These are phyloP conservation scores for Podila epicladia DNA, from an alignment of 192 early-diverging fungal species.

Conservation along the genomic window DNA sequence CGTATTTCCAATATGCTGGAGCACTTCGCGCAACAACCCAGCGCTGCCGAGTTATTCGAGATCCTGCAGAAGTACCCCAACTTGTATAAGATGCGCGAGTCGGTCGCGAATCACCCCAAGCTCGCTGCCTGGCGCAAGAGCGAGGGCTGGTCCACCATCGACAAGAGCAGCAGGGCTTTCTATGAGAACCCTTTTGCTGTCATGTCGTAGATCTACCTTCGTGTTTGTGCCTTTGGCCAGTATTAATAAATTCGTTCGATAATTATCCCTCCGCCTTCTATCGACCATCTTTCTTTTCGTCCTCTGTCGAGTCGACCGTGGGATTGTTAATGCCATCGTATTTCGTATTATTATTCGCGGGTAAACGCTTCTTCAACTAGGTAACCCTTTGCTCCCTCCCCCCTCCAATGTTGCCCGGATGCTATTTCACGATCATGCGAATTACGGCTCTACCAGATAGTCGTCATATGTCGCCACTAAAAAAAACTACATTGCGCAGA, in stretches of 20 bases:
- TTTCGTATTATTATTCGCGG: too few species aligned
- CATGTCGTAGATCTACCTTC: background rate
- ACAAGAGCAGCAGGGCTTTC: background rate
- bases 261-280: background rate
- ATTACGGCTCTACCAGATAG: too few species aligned
- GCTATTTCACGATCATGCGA: too few species aligned
- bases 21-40: constrained; percentile 5
- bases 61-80: constrained; percentile 15
- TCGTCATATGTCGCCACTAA: too few species aligned
- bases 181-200: constrained; percentile 15
- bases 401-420: background rate
- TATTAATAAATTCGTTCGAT: background rate
- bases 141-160: background rate
- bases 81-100: constrained; percentile 16
- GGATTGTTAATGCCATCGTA: too few species aligned
- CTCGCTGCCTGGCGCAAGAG: constrained; percentile 24
- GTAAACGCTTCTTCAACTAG: too few species aligned
- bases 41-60: background rate
- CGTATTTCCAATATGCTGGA: background rate
- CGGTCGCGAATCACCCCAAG: constrained; percentile 28
- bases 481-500: too few species aligned
- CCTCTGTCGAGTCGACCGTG: too few species aligned
- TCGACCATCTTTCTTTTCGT: too few species aligned
- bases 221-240: background rate
- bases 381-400: too few species aligned